A percentile compares a stretch with the other conserved stretches of the same genome.
These are phyloP conservation scores for Poa annua DNA, from an alignment of 176 grass and related monocot genomes.

Conservation along the genomic window DNA sequence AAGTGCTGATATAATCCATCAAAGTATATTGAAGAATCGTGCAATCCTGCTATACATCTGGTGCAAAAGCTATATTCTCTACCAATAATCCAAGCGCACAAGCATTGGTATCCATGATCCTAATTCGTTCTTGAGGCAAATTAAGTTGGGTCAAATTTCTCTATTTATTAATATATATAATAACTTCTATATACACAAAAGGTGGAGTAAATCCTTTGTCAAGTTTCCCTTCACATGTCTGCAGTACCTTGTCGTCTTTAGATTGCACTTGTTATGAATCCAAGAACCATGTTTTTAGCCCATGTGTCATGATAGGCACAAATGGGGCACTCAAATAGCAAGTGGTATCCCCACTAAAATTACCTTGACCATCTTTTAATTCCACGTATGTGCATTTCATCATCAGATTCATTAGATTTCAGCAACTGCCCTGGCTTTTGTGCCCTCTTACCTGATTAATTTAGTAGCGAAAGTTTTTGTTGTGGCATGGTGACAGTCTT, in stretches of 20 bases:
- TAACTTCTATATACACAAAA: background rate
- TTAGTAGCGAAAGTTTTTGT: slow-evolving; percentile 16
- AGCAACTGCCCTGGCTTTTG: slow-evolving; percentile 44
- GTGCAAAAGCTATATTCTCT: background rate
- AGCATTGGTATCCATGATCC: background rate
- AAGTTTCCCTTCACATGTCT: slow-evolving; percentile 16
- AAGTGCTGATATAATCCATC: background rate
- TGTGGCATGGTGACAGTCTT: slow-evolving; percentile 40
- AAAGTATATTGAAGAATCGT: background rate
- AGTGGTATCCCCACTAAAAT: slow-evolving; percentile 43
- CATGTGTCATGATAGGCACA: slow-evolving; percentile 32
- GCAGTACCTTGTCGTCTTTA: slow-evolving; percentile 11
- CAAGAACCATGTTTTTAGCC: slow-evolving; percentile 15
- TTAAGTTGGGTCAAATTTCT: slow-evolving; percentile 34
- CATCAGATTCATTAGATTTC: slow-evolving; percentile 43
- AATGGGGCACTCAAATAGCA: slow-evolving; percentile 42
- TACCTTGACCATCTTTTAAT: slow-evolving; percentile 41
- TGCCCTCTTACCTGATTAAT: slow-evolving; percentile 1
- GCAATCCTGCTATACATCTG: background rate
- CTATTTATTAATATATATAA: background rate
- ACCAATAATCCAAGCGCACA: background rate
- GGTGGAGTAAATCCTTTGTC: slow-evolving; percentile 23
- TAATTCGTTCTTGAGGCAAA: background rate
- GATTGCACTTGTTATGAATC: background rate
- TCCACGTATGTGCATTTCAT: slow-evolving; percentile 41